Evolutionary conservation across 495 filamentous ascomycete species (phyloP).

Genomic region (Trichoderma erinaceum): DNA sequence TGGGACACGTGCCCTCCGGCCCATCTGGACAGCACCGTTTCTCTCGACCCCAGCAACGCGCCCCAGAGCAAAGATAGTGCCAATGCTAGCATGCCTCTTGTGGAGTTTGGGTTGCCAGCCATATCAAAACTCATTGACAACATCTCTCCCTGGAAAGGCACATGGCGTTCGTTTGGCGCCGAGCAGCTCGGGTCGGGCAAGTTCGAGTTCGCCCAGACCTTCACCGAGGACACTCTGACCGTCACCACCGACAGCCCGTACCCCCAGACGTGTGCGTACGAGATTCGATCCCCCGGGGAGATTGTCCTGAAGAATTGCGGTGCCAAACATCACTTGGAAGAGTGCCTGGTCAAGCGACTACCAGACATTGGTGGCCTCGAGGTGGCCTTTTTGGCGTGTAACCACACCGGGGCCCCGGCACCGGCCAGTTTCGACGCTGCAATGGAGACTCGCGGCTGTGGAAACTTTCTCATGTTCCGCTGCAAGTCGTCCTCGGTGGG

Average conservation of each 20-base stretch:
- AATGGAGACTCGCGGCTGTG: conserved; percentile 10
- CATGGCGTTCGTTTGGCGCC: conserved; percentile 16
- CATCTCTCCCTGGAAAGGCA: conserved; percentile 13
- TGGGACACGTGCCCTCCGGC: conserved; percentile 15
- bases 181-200: conserved; percentile 15
- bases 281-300: conserved; percentile 5
- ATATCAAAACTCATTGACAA: not conserved
- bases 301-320: not conserved
- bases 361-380: conserved; percentile 14
- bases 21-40: conserved; percentile 15
- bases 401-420: conserved; percentile 14
- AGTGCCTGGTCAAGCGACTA: conserved; percentile 12
- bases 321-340: conserved; percentile 9
- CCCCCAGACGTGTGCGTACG: conserved; percentile 12
- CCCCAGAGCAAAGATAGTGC: not conserved
- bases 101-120: not conserved
- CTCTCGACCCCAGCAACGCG: conserved; percentile 9
- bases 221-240: conserved; percentile 10
- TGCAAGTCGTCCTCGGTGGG: conserved; percentile 10
- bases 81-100: not conserved
- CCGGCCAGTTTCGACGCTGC: conserved; percentile 14
- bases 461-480: conserved; percentile 16
- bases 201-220: conserved; percentile 16
- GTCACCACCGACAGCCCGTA: conserved; percentile 16
- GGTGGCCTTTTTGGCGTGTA: conserved; percentile 15